Evolutionary conservation across 2,329 filamentous ascomycete genomes (phyloP).

Genomic region (Trichoderma pleuroti): DNA sequence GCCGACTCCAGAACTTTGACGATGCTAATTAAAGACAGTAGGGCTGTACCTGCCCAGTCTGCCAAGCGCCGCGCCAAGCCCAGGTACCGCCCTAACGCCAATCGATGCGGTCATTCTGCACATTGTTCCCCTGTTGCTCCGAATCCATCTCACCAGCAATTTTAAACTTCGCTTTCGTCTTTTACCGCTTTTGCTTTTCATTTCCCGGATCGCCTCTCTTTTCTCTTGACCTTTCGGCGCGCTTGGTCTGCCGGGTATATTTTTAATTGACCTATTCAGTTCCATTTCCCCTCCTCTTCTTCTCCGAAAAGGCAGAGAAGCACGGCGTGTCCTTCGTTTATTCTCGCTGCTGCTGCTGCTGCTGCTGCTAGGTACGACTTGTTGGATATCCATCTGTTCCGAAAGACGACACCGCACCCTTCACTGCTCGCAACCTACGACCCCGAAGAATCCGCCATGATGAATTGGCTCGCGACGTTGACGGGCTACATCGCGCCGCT

Average conservation of each 20-base stretch:
- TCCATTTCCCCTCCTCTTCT: not conserved
- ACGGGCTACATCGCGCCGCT: constrained; percentile 58
- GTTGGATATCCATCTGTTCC: constrained; percentile 6
- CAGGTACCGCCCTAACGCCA: constrained; percentile 5
- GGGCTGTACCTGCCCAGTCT: not conserved
- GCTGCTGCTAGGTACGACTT: not conserved
- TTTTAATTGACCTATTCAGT: not conserved
- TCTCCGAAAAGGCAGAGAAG: not conserved
- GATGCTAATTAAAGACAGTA: not conserved
- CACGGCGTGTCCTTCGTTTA: not conserved
- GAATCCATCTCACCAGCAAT: constrained; percentile 13
- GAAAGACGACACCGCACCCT: not conserved
- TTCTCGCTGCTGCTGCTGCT: not conserved
- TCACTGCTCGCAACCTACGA: not conserved
- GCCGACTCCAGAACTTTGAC: not conserved
- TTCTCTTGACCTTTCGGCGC: not conserved
- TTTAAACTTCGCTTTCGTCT: constrained; percentile 14
- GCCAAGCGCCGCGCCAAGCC: not conserved
- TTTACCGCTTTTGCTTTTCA: constrained; percentile 6
- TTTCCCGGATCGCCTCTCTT: not conserved
- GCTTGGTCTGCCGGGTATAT: not conserved
- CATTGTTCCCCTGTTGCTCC: constrained; percentile 4
- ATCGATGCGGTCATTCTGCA: not conserved
- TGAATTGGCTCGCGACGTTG: constrained; percentile 44
- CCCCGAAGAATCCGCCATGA: constrained; percentile 23